phyloP scores from a whole-genome alignment of 208 protist genomes.

The Jaenimonas drosophilae region DNA sequence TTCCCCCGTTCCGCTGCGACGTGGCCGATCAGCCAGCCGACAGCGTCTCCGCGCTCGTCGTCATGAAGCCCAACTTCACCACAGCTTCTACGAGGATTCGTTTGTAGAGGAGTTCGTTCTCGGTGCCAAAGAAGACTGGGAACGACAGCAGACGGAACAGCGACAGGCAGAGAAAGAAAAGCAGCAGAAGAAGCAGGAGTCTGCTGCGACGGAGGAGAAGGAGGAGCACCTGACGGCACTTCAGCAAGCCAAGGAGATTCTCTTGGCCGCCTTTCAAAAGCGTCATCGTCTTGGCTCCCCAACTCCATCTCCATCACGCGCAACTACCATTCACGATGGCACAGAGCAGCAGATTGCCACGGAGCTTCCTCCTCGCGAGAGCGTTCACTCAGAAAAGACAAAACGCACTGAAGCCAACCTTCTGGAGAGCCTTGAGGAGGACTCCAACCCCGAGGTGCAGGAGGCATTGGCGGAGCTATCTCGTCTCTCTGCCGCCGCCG shows the following conservation, averaged over 20 bases:
- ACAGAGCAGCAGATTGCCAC: conserved; percentile 10
- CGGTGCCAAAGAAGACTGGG: conserved; percentile 25
- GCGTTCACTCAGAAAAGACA: neutral
- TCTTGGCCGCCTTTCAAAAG: conserved; percentile 42
- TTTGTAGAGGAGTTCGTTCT: conserved; percentile 84
- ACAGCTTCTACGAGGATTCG: conserved; percentile 87
- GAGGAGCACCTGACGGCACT: conserved; percentile 26
- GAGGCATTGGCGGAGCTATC: conserved; percentile 33
- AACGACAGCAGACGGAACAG: conserved; percentile 29
- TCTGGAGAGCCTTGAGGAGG: conserved; percentile 23
- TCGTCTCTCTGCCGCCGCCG: conserved; percentile 12
- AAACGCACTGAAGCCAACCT: conserved; percentile 23
- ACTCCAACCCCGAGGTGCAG: conserved; percentile 43
- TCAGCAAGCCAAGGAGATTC: conserved; percentile 65
- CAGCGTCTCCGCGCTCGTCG: conserved; percentile 64
- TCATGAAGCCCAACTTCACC: conserved; percentile 65
- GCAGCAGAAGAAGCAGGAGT: conserved; percentile 23
- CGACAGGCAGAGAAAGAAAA: conserved; percentile 18
- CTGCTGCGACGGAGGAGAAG: conserved; percentile 30
- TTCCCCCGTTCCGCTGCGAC: conserved; percentile 18
- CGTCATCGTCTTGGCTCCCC: conserved; percentile 23
- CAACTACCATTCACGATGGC: conserved; percentile 1
- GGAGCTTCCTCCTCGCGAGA: conserved; percentile 6
- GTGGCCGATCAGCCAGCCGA: conserved; percentile 62
- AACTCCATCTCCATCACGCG: conserved; percentile 29